Evolutionary conservation across 1,139 yeast genomes (phyloP), one percentile per base, ranked within the genome.

Genomic region (Yamadazyma diospyri): DNA sequence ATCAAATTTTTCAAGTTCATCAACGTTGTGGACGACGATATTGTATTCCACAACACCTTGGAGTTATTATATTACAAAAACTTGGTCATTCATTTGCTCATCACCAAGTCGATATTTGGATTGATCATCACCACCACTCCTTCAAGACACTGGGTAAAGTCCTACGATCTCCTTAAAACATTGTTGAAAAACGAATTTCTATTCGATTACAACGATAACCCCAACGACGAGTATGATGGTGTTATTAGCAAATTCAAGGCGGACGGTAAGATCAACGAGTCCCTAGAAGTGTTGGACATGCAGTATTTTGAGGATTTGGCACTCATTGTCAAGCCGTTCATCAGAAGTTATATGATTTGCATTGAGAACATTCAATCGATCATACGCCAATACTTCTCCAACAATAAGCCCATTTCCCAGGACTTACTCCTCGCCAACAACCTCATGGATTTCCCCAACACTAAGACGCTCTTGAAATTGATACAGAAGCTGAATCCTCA

Each of bases 1-100:
- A 45, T 57, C 16, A 50, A 52, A 32, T 64, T 67, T 41, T 62
- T 68, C 51, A 50, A 62, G 38, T 57, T 47, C 35, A 57, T 68
- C 27, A 51, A 48, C 29, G 59, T 67, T 24, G 59, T 61, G 37
- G 50, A 53, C 6, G 51, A 61, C 29, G 40, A 41, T 4, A 50
- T 69, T 28, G 48, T 42, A 15, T 52, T 69, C 22, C 54, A 53
- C 23, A 62, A 61, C 33, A 47, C 71, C 7, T 61, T 68, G 42
- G 75, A 69, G 45, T 53, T 69, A 27, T 55, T 69, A 33, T 69
- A 64, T 47, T 69, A 68, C 46, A 69, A 69, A 48, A 69, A 69
- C 40, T 55, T 65, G 35, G 46, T 65, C 9, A 61, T 69, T 25
- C 74, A 69, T 46, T 51, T 64, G 41, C 51, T 67, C 14, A 63